Evolutionary conservation across 2,329 filamentous ascomycete species (phyloP), one percentile per base, ranked within the genome.

Genomic region (Trichoderma koningiopsis): DNA sequence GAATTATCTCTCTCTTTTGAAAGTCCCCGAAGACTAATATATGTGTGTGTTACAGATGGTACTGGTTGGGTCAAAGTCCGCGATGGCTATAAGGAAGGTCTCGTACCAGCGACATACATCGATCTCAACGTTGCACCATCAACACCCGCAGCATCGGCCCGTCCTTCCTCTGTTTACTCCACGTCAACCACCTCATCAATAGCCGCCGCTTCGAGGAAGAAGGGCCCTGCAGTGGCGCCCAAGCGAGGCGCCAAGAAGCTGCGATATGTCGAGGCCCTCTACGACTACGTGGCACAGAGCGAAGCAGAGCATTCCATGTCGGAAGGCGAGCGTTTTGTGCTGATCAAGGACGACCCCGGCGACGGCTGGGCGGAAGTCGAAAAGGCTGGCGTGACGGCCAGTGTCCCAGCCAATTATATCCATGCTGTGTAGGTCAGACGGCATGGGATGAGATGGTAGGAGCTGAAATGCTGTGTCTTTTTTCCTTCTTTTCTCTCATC

Each of bases 331-430:
- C 87, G 90, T 63, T 96, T 99, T 76, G 94, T 99, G 49, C 84
- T 99, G 37, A 89, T 97, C 71, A 94, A 90, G 75, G 90, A 92
- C 68, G 95, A 98, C 77, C 87, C 90, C 0, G 96, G 96, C 1
- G 96, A 98, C 82, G 96, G 96, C 0, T 99, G 96, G 96, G 93
- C 91, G 33, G 96, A 98, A 82, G 96, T 99, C 22, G 96, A 98
- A 83, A 94, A 93, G 80, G 94, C 93, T 22, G 94, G 94, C 1
- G 84, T 89, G 52, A 93, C 90, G 60, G 94, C 90, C 77, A 97
- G 94, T 78, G 96, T 99, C 66, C 96, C 96, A 57, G 94, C 94
- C 47, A 97, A 93, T 79, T 99, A 98, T 83, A 88, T 98, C 70
- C 91, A 94, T 80, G 87, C 91, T 76, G 88, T 92, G 62, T 91